These are phyloP conservation scores for Trichophyton verrucosum DNA, from an alignment of 2,329 filamentous ascomycete genomes.

Conservation along the genomic window DNA sequence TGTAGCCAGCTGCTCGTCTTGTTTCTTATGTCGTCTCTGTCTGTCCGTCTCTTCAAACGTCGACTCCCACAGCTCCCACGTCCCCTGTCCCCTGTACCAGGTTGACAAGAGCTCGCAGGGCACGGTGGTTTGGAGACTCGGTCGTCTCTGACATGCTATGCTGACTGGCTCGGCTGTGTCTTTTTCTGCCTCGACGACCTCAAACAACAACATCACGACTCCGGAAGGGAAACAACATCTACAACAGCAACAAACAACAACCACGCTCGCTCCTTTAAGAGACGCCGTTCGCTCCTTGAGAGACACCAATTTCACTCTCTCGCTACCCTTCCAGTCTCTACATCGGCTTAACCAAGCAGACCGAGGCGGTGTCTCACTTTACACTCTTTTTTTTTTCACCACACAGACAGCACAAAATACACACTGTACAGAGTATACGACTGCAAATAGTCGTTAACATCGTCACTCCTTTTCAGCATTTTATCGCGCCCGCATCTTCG, in stretches of 20 bases:
- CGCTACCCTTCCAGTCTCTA: no score
- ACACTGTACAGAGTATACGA: background rate
- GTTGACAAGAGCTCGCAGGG: background rate
- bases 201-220: background rate
- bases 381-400: no score
- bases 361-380: no score
- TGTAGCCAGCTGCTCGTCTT: no score
- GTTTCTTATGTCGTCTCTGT: background rate
- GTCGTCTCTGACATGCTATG: background rate
- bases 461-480: background rate
- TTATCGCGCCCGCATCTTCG: background rate
- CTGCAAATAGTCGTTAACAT: background rate
- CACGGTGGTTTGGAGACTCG: background rate
- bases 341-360: no score
- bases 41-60: background rate
- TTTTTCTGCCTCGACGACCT: background rate
- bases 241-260: background rate
- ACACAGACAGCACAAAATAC: no score
- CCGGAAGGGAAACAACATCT: background rate
- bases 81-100: background rate
- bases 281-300: no score
- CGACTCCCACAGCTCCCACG: background rate
- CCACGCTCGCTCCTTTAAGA: no score
- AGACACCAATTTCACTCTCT: no score
- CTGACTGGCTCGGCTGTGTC: background rate